Conservation (phyloP, 2,329 filamentous ascomycete genomes). For the Diplodia mutila region DNA sequence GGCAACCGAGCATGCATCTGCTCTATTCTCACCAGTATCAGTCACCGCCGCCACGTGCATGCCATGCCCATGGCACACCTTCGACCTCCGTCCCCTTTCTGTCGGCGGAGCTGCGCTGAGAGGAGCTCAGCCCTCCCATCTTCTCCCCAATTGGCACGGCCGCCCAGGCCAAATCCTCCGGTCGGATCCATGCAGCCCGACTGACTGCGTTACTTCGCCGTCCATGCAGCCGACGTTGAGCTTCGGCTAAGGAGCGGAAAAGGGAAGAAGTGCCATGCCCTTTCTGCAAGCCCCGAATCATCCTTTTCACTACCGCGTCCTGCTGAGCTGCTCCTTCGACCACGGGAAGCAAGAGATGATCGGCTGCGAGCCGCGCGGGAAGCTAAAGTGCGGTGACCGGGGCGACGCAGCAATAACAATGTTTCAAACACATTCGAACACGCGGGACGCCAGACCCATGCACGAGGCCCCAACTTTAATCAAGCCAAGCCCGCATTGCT, state of each 20-base stretch:
- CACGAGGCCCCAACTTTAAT: constrained; percentile 13
- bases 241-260: background rate
- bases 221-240: constrained; percentile 7
- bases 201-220: constrained; percentile 11
- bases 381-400: too few species aligned
- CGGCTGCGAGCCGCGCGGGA: background rate
- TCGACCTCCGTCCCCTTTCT: background rate
- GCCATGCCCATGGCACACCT: background rate
- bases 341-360: background rate
- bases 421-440: constrained; percentile 8
- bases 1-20: too few species aligned
- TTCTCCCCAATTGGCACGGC: background rate
- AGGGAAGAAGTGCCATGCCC: background rate
- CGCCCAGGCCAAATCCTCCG: background rate
- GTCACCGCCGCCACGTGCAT: constrained; percentile 5
- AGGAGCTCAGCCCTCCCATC: background rate
- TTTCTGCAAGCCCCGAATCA: too few species aligned
- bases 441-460: constrained; percentile 5
- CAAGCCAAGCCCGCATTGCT: background rate
- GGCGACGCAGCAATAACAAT: too few species aligned
- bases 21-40: too few species aligned
- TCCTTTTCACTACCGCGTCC: constrained; percentile 1
- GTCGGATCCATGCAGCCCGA: background rate
- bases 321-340: background rate
- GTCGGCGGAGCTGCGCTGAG: too few species aligned